Evolutionary conservation across 1,284 basidiomycete genomes (phyloP).

Genomic region (Ganoderma sinense): DNA sequence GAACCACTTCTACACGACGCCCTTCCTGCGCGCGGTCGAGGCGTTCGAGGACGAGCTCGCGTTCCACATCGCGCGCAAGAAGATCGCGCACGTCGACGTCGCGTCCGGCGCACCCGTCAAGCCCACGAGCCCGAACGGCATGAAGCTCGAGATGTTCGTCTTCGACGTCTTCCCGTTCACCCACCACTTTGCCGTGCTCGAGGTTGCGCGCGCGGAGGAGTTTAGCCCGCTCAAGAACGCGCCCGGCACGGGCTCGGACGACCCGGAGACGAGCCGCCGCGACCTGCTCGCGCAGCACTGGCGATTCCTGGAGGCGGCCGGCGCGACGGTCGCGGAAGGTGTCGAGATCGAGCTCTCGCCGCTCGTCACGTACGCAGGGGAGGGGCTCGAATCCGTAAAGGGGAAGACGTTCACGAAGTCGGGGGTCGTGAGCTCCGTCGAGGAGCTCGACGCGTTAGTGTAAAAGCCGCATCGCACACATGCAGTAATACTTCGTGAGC

Average conservation of each 20-base stretch:
- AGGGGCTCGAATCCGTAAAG: slow-evolving; percentile 84
- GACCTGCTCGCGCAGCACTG: slow-evolving; percentile 93
- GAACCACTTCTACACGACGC: slow-evolving; percentile 97
- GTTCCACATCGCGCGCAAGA: slow-evolving; percentile 98
- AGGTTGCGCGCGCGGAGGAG: slow-evolving; percentile 89
- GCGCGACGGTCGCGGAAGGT: slow-evolving; percentile 73
- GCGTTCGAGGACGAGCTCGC: slow-evolving; percentile 90
- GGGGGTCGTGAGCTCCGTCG: slow-evolving; percentile 54
- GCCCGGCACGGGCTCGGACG: slow-evolving; percentile 92
- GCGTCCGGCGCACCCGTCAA: slow-evolving; percentile 73
- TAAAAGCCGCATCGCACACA: slow-evolving; percentile 21
- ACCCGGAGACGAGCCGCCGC: slow-evolving; percentile 88
- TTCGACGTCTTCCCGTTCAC: slow-evolving; percentile 99
- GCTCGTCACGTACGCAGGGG: slow-evolving; percentile 88
- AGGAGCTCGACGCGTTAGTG: slow-evolving; percentile 58
- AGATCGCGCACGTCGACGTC: slow-evolving; percentile 88
- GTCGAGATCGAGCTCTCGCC: slow-evolving; percentile 95
- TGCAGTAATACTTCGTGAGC: background rate
- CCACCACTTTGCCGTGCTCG: slow-evolving; percentile 84
- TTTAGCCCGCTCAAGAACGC: slow-evolving; percentile 99
- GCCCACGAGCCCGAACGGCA: slow-evolving; percentile 93
- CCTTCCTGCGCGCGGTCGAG: slow-evolving; percentile 84
- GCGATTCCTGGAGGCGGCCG: slow-evolving; percentile 84
- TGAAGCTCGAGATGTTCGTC: slow-evolving; percentile 99
- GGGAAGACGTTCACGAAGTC: slow-evolving; percentile 81